Conservation (phyloP, 2,329 filamentous ascomycete genomes). For the Xylariaceae sp. region DNA sequence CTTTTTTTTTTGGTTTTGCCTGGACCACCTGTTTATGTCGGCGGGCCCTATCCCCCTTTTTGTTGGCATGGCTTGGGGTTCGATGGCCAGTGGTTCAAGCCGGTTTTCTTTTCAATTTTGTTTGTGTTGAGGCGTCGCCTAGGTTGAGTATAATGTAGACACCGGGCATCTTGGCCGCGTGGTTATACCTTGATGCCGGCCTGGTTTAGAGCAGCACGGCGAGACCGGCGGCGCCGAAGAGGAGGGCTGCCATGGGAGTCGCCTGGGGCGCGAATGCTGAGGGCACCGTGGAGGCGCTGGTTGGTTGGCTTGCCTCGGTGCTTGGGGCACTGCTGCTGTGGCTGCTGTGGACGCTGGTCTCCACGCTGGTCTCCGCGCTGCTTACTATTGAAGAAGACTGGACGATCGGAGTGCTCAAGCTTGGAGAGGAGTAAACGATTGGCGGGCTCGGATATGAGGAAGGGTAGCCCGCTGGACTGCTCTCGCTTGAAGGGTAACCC, state of each 20-base stretch:
- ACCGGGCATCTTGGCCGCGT: too few relatives aligned
- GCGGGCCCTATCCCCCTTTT: too few relatives aligned
- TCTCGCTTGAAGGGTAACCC: too few relatives aligned
- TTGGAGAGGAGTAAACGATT: constrained; percentile 1
- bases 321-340: not conserved
- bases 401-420: constrained; percentile 3
- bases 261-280: constrained; percentile 14
- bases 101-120: not conserved
- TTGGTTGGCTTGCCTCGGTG: not conserved
- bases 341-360: too few relatives aligned
- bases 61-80: too few relatives aligned
- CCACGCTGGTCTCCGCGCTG: too few relatives aligned
- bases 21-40: too few relatives aligned
- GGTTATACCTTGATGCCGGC: too few relatives aligned
- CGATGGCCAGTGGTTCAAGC: too few relatives aligned
- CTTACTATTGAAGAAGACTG: not conserved
- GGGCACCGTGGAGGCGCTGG: not conserved
- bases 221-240: constrained; percentile 30
- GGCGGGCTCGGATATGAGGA: not conserved
- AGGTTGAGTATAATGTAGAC: too few relatives aligned
- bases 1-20: too few relatives aligned
- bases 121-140: not conserved
- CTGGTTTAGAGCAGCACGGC: constrained; percentile 25
- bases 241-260: constrained; percentile 23
- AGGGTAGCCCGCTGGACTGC: not conserved